Conservation (phyloP, 2,329 filamentous ascomycete genomes). For the Aspergillus melleus region DNA sequence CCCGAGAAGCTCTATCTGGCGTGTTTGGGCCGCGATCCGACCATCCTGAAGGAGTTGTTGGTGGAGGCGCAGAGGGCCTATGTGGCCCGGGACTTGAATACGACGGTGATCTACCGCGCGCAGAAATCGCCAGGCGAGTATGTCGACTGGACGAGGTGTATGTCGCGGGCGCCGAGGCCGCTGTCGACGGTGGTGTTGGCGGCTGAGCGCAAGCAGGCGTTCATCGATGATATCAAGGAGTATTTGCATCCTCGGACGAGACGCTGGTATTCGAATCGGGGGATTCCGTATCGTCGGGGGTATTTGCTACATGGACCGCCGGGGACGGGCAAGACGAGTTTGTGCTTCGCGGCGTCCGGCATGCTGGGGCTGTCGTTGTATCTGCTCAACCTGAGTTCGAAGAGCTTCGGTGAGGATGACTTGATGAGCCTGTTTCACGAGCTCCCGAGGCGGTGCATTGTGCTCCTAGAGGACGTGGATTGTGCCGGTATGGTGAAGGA, state of each 20-base stretch:
- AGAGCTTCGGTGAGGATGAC: slow-evolving; percentile 63
- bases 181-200: slow-evolving; percentile 58
- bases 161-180: slow-evolving; percentile 50
- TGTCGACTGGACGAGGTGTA: slow-evolving; percentile 36
- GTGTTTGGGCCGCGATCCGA: slow-evolving; percentile 36
- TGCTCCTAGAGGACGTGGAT: slow-evolving; percentile 76
- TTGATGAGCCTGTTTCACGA: slow-evolving; percentile 64
- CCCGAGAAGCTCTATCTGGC: slow-evolving; percentile 35
- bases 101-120: slow-evolving; percentile 42
- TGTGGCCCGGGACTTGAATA: slow-evolving; percentile 35
- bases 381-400: slow-evolving; percentile 67
- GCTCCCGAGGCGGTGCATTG: slow-evolving; percentile 68
- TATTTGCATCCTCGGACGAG: slow-evolving; percentile 54
- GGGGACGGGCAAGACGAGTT: slow-evolving; percentile 75
- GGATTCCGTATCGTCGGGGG: slow-evolving; percentile 81
- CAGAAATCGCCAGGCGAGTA: slow-evolving; percentile 21
- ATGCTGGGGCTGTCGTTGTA: slow-evolving; percentile 71
- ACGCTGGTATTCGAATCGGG: slow-evolving; percentile 78
- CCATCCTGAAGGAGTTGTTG: slow-evolving; percentile 35
- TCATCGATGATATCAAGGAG: slow-evolving; percentile 57
- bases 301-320: slow-evolving; percentile 81
- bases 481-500: slow-evolving; percentile 67
- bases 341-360: slow-evolving; percentile 69
- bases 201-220: slow-evolving; percentile 48
- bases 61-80: slow-evolving; percentile 38